phyloP scores from a whole-genome alignment of 2,329 filamentous ascomycete species.

The Aspergillus pseudoviridinutans region DNA sequence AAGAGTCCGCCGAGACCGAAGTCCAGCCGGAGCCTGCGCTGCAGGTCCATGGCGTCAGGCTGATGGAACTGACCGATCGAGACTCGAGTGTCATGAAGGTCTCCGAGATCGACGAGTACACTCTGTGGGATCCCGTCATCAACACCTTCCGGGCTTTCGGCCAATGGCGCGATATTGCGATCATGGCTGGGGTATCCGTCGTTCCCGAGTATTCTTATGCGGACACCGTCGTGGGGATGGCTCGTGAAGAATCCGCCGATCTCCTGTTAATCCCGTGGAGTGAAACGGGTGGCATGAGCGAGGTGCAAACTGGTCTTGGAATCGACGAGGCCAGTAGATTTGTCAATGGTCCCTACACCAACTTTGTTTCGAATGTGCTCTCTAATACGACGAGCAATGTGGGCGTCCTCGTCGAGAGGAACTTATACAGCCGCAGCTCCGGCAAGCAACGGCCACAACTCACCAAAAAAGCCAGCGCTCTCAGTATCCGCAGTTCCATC shows the following conservation, averaged over 20 bases:
- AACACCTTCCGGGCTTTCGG: slow-evolving; percentile 90
- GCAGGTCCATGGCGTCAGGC: slow-evolving; percentile 76
- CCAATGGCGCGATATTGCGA: slow-evolving; percentile 74
- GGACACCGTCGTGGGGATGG: slow-evolving; percentile 68
- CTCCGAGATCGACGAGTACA: slow-evolving; percentile 71
- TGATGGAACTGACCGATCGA: slow-evolving; percentile 85
- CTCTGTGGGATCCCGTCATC: slow-evolving; percentile 73
- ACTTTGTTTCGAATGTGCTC: slow-evolving; percentile 69
- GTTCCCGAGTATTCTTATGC: slow-evolving; percentile 75
- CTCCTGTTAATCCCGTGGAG: slow-evolving; percentile 87
- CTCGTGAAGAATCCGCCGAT: slow-evolving; percentile 65
- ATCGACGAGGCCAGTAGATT: slow-evolving; percentile 56
- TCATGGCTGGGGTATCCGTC: slow-evolving; percentile 76
- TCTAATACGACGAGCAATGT: slow-evolving; percentile 62
- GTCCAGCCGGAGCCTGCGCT: slow-evolving; percentile 44
- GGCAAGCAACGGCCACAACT: slow-evolving; percentile 20
- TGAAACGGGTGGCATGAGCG: slow-evolving; percentile 70
- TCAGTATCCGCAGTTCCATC: slow-evolving; percentile 59
- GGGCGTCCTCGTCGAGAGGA: slow-evolving; percentile 75
- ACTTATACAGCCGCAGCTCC: slow-evolving; percentile 43
- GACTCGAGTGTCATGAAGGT: slow-evolving; percentile 95
- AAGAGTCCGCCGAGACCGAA: slow-evolving; percentile 19
- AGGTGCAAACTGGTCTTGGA: slow-evolving; percentile 53
- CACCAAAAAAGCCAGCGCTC: slow-evolving; percentile 49
- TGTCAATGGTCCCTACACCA: slow-evolving; percentile 59